These are phyloP conservation scores for Apophysomyces ossiformis DNA, from an alignment of 371 early-diverging fungal species.

Conservation along the genomic window DNA sequence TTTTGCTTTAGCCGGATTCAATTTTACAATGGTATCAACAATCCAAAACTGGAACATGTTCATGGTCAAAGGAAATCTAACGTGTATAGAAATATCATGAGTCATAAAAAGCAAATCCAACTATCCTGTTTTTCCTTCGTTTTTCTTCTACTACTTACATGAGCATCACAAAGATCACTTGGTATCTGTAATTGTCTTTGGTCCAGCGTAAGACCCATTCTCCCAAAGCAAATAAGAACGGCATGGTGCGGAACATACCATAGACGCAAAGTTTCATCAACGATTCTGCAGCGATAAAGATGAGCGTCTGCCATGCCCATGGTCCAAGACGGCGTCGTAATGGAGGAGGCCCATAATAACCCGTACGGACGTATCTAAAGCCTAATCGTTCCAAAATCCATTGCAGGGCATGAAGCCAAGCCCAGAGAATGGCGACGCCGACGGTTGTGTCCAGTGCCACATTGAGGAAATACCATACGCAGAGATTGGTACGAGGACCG, in stretches of 20 bases:
- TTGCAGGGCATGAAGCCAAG: slow-evolving; percentile 34
- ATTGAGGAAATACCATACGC: slow-evolving; percentile 70
- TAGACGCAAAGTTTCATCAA: slow-evolving; percentile 45
- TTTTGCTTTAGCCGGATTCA: slow-evolving; percentile 17
- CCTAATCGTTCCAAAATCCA: slow-evolving; percentile 17
- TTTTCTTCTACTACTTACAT: slow-evolving; percentile 9
- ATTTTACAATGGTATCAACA: slow-evolving; percentile 57
- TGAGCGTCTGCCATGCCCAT: slow-evolving; percentile 35
- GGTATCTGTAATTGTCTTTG: slow-evolving; percentile 26
- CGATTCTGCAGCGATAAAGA: slow-evolving; percentile 36
- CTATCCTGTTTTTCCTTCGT: background rate
- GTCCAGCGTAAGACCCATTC: slow-evolving; percentile 38
- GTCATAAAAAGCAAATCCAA: too few relatives aligned
- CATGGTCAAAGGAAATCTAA: slow-evolving; percentile 52
- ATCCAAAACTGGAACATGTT: slow-evolving; percentile 64
- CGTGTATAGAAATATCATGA: too few relatives aligned
- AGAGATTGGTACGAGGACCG: slow-evolving; percentile 53
- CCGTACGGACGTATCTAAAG: slow-evolving; percentile 19
- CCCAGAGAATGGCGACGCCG: slow-evolving; percentile 64
- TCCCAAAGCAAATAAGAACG: slow-evolving; percentile 37
- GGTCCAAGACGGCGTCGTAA: slow-evolving; percentile 17
- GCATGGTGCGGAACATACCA: slow-evolving; percentile 29
- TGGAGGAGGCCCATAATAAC: slow-evolving; percentile 34
- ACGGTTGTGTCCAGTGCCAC: slow-evolving; percentile 65
- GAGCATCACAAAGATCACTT: slow-evolving; percentile 44